A percentile compares a stretch with the other conserved stretches of the same genome.
These are phyloP conservation scores for Phytophthora quininea DNA, from an alignment of 352 stramenopile species.

Conservation along the genomic window DNA sequence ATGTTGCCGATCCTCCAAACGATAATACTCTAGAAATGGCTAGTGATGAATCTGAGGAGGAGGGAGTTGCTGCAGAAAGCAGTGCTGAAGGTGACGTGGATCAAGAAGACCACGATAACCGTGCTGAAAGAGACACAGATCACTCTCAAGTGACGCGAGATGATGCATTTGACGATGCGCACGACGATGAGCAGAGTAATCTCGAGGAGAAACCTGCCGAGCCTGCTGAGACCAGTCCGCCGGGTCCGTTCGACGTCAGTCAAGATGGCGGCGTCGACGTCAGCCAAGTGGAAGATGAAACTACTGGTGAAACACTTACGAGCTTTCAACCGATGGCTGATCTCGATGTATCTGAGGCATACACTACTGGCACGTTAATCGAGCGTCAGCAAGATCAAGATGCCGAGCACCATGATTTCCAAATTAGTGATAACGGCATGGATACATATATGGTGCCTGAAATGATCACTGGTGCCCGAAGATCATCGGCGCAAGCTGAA, in stretches of 20 bases:
- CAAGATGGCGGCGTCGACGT: no score
- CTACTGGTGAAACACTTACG: no score
- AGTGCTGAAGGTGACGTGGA: not conserved
- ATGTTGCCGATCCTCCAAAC: no score
- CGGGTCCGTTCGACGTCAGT: no score
- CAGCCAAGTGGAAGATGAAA: no score
- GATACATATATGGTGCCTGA: conserved; percentile 10
- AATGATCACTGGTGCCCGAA: not conserved
- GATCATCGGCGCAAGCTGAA: conserved; percentile 10
- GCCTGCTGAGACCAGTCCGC: no score
- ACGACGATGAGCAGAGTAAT: not conserved
- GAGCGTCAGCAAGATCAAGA: not conserved
- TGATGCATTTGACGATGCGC: not conserved
- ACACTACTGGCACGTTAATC: not conserved
- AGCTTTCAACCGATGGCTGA: no score
- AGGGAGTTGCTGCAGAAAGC: not conserved
- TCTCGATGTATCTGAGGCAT: not conserved
- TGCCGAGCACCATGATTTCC: not conserved
- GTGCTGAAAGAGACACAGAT: not conserved
- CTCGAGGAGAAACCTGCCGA: no score
- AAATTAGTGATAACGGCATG: conserved; percentile 1
- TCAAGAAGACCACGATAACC: not conserved
- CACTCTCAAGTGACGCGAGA: not conserved
- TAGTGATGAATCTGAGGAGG: no score
- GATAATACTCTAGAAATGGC: no score